phyloP scores from a whole-genome alignment of 805 yeast species.

The Candida orba region DNA sequence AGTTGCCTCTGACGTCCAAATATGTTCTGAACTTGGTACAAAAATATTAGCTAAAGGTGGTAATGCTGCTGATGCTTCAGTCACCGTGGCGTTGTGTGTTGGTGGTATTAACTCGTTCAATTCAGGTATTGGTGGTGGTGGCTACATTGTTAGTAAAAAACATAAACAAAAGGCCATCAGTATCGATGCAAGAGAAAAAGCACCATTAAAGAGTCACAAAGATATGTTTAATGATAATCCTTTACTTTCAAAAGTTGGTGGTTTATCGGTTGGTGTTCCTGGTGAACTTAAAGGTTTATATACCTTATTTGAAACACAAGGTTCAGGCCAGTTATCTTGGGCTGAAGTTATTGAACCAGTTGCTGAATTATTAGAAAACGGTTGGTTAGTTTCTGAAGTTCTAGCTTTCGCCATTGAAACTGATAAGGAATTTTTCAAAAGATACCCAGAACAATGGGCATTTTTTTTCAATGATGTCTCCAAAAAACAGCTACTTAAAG shows the following conservation, averaged over 20 bases:
- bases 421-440: conserved; percentile 28
- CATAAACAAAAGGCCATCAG: conserved; percentile 43
- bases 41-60: conserved; percentile 37
- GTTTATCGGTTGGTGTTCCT: conserved; percentile 83
- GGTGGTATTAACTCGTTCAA: conserved; percentile 78
- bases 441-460: conserved; percentile 43
- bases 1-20: conserved; percentile 25
- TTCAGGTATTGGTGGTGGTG: conserved; percentile 94
- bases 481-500: conserved; percentile 28
- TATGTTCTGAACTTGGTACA: conserved; percentile 31
- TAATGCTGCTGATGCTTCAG: conserved; percentile 90
- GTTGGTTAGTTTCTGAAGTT: conserved; percentile 49
- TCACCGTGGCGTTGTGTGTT: conserved; percentile 81
- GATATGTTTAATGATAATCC: conserved; percentile 56
- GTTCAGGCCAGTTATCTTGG: conserved; percentile 73
- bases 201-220: conserved; percentile 56
- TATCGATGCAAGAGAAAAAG: conserved; percentile 85
- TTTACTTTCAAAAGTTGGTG: conserved; percentile 60
- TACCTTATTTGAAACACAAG: conserved; percentile 49
- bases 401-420: conserved; percentile 36
- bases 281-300: conserved; percentile 88
- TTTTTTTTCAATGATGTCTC: conserved; percentile 38
- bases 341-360: conserved; percentile 68
- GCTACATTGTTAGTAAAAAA: conserved; percentile 48
- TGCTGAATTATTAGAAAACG: conserved; percentile 52